phyloP scores from a whole-genome alignment of 345 rosid genomes.

The Acer saccharum region DNA sequence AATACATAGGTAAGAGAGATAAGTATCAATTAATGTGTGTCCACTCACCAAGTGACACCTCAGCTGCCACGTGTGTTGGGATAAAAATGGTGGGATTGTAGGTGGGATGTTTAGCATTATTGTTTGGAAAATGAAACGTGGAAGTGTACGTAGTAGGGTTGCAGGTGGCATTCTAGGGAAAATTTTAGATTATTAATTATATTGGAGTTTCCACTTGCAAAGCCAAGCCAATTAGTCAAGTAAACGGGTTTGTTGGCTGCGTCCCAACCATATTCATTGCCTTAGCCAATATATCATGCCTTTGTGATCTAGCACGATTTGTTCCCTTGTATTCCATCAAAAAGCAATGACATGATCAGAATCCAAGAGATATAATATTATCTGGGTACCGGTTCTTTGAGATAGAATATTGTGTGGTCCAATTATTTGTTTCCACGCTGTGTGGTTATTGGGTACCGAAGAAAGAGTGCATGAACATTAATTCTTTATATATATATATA shows the following conservation, averaged over 20 bases:
- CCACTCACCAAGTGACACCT: too few species aligned
- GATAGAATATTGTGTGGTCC: background rate
- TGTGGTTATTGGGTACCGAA: background rate
- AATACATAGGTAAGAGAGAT: too few species aligned
- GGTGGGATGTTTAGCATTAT: too few species aligned
- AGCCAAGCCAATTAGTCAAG: background rate
- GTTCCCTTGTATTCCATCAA: background rate
- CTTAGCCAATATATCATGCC: background rate
- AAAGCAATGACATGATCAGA: background rate
- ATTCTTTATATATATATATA: too few species aligned
- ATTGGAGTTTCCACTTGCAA: background rate
- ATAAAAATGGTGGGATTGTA: too few species aligned
- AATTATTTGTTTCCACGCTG: background rate
- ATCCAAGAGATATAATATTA: slow-evolving; percentile 2
- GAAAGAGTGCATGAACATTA: background rate
- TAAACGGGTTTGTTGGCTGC: slow-evolving; percentile 2
- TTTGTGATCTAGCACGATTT: background rate
- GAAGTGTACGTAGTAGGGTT: background rate
- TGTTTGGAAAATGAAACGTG: background rate
- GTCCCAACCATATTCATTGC: slow-evolving; percentile 8
- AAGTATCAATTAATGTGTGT: too few species aligned
- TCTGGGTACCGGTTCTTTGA: background rate
- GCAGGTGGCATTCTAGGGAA: slow-evolving; percentile 16
- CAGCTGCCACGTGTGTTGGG: too few species aligned
- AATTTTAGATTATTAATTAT: background rate